Evolutionary conservation across 805 yeast genomes (phyloP).

Genomic region (Kluyveromyces nonfermentans): DNA sequence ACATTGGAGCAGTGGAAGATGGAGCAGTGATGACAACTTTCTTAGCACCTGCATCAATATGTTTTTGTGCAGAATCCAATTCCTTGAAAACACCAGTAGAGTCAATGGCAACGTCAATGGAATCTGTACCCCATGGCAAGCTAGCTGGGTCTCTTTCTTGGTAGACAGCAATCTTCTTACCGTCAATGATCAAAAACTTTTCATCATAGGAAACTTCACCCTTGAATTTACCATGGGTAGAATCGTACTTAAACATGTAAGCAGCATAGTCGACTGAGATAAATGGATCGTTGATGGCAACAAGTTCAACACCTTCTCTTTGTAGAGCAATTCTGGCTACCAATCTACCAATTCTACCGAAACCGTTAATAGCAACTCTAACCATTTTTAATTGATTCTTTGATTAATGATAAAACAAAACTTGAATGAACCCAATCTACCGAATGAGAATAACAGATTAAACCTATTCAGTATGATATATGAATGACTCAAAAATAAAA

Average conservation of each 20-base stretch:
- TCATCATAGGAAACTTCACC: constrained; percentile 51
- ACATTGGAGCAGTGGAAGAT: constrained; percentile 64
- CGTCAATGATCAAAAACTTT: constrained; percentile 44
- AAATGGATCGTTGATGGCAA: constrained; percentile 64
- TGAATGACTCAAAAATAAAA: too few relatives aligned
- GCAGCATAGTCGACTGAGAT: constrained; percentile 61
- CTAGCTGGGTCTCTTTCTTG: constrained; percentile 60
- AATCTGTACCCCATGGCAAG: constrained; percentile 58
- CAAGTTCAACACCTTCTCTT: constrained; percentile 46
- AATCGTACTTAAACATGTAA: constrained; percentile 68
- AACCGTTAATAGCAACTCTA: constrained; percentile 58
- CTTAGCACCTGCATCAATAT: constrained; percentile 66
- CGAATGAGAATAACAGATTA: not conserved
- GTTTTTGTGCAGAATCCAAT: constrained; percentile 56
- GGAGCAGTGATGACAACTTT: constrained; percentile 67
- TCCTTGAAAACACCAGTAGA: constrained; percentile 68
- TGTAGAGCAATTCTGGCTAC: constrained; percentile 52
- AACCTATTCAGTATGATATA: not conserved
- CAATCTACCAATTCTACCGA: constrained; percentile 66
- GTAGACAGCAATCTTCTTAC: constrained; percentile 40
- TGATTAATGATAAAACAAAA: constrained; percentile 2
- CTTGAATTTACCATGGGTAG: constrained; percentile 56
- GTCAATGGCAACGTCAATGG: constrained; percentile 57
- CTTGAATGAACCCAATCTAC: not conserved
- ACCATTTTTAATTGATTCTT: constrained; percentile 15